These are phyloP conservation scores for Aspergillus candidus DNA, from an alignment of 2,329 filamentous ascomycete genomes.

Conservation along the genomic window DNA sequence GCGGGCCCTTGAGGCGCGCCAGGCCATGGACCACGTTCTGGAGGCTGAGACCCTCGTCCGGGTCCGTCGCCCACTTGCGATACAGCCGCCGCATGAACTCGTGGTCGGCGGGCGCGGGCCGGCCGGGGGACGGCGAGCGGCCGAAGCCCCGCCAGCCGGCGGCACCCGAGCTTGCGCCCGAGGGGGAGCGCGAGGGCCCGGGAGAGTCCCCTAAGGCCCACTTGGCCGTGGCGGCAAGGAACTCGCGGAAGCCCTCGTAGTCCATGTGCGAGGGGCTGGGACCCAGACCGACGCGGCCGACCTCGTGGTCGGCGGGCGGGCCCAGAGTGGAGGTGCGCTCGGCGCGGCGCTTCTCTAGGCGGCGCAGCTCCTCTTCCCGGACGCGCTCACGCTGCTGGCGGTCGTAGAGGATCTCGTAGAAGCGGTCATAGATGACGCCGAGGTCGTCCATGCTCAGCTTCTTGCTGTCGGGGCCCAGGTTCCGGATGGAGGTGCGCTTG, in stretches of 20 bases:
- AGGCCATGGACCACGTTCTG: slow-evolving; percentile 90
- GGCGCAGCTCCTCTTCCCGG: slow-evolving; percentile 66
- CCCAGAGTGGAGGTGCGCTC: slow-evolving; percentile 38
- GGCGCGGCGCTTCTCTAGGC: slow-evolving; percentile 55
- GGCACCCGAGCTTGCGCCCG: slow-evolving; percentile 46
- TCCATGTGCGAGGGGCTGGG: slow-evolving; percentile 93
- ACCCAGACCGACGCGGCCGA: slow-evolving; percentile 79
- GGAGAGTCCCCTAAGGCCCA: slow-evolving; percentile 92
- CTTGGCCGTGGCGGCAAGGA: slow-evolving; percentile 78
- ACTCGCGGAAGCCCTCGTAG: slow-evolving; percentile 92
- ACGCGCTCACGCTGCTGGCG: slow-evolving; percentile 75
- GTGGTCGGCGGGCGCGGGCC: slow-evolving; percentile 74
- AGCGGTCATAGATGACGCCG: slow-evolving; percentile 85
- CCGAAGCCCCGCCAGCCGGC: slow-evolving; percentile 50
- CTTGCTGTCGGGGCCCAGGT: slow-evolving; percentile 93
- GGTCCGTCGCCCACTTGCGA: slow-evolving; percentile 77
- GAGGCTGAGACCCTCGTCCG: slow-evolving; percentile 69
- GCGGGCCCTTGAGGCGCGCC: slow-evolving; percentile 83
- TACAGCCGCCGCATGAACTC: slow-evolving; percentile 90
- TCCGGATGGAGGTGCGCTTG: slow-evolving; percentile 91
- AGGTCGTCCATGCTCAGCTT: slow-evolving; percentile 78
- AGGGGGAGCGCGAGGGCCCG: slow-evolving; percentile 49
- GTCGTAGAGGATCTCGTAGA: slow-evolving; percentile 88
- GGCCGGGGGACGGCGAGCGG: slow-evolving; percentile 51
- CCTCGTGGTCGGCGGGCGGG: slow-evolving; percentile 58